Evolutionary conservation across 2,329 filamentous ascomycete species (phyloP), one percentile per base, ranked within the genome.

Genomic region (Aphanocladium album): DNA sequence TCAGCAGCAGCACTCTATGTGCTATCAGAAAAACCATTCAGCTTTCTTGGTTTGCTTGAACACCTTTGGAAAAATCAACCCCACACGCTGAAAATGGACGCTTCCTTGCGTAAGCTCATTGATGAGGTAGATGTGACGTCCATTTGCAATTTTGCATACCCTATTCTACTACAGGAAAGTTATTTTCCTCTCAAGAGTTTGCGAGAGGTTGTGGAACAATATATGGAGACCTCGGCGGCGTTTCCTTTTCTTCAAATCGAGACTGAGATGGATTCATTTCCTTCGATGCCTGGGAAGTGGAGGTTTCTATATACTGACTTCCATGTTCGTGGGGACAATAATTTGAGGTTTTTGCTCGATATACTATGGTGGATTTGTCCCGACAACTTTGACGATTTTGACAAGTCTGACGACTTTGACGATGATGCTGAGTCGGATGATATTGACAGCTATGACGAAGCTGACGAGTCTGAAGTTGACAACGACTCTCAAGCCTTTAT

Each of bases 231-330:
- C n/a, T n/a, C 47, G 27, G 25, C 25, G 12, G 45, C 45, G 21
- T 62, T 62, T 21, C 61, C 61, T 30, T 62, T 60, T 56, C 61
- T 62, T 19, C 45, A 43, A 21, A 53, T 62, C 19, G 57, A 60
- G 17, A 45, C 12, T 35, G 11, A 25, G 19, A 45, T 33, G 27
- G 19, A 50, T 30, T 27, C 57, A 47, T 49, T 57, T 39, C 9
- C 25, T 11, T 16, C 55, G 8, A 27, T 52, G 21, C 33, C 57
- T 51, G 7, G 25, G 27, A 63, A 61, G 19, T 61, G 62, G 53
- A 37, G 35, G 12, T 50, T 54, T 30, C 50, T 63, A 14, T 39
- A 51, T 37, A 47, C 51, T 19, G 46, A 49, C 11, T 53, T 63
- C 39, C 11, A 30, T 41, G 59, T 63, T 21, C 52, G 54, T 19